Conservation (phyloP, 1,139 yeast genomes). For the Hyphopichia wangnamkhiaoensis region DNA sequence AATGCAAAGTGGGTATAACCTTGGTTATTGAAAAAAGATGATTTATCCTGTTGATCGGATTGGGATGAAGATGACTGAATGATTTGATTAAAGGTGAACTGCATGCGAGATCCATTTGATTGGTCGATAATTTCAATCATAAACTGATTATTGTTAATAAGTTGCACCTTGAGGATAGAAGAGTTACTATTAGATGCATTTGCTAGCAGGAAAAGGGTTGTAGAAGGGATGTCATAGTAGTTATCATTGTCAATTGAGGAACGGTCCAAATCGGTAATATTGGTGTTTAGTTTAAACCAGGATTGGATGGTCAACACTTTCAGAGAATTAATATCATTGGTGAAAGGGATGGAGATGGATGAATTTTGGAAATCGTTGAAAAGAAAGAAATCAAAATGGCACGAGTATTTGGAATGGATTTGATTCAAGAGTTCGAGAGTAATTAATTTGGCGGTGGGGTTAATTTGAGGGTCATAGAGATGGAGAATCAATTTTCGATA, state of each 20-base stretch:
- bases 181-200: constrained; percentile 24
- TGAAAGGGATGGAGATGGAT: constrained; percentile 27
- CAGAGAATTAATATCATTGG: constrained; percentile 13
- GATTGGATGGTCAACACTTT: constrained; percentile 31
- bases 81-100: constrained; percentile 38
- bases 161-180: constrained; percentile 27
- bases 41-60: constrained; percentile 7
- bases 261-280: constrained; percentile 8
- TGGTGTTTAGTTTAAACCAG: constrained; percentile 35
- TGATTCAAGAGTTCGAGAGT: constrained; percentile 28
- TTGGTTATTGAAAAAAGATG: constrained; percentile 17
- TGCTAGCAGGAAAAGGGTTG: constrained; percentile 29
- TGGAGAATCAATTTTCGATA: constrained; percentile 22
- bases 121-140: constrained; percentile 30
- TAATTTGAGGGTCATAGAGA: constrained; percentile 13
- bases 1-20: constrained; percentile 36
- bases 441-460: constrained; percentile 15
- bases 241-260: neutral
- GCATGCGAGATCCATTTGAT: constrained; percentile 27
- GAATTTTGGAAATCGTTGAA: constrained; percentile 23
- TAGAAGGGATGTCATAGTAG: constrained; percentile 6
- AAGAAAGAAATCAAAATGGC: constrained; percentile 33
- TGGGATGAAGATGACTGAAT: constrained; percentile 9
- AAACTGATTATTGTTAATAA: constrained; percentile 34
- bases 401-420: constrained; percentile 22